phyloP scores from a whole-genome alignment of 192 early-diverging fungal genomes.

The Gaertneriomyces semiglobifer region DNA sequence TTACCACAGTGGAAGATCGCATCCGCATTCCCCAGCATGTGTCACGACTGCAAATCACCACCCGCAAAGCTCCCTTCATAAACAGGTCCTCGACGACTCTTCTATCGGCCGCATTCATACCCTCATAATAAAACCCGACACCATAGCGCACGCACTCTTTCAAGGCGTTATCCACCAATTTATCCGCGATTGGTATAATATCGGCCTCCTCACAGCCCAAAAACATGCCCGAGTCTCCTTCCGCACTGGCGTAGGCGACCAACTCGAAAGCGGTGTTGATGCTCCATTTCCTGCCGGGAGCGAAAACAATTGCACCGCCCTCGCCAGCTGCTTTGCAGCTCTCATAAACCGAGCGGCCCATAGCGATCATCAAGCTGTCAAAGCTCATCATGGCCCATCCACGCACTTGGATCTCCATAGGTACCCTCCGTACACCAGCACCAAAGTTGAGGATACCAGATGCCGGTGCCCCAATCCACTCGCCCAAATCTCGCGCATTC shows the following conservation, averaged over 20 bases:
- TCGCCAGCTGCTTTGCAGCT: conserved; percentile 64
- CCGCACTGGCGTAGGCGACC: conserved; percentile 73
- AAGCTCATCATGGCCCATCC: conserved; percentile 89
- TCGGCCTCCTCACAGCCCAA: conserved; percentile 64
- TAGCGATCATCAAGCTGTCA: conserved; percentile 92
- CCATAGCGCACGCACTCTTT: conserved; percentile 70
- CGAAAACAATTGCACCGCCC: conserved; percentile 80
- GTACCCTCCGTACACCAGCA: conserved; percentile 87
- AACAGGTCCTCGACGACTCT: conserved; percentile 72
- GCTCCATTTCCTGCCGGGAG: conserved; percentile 84
- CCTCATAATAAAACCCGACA: conserved; percentile 91
- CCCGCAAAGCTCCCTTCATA: conserved; percentile 72
- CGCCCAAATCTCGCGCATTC: conserved; percentile 96
- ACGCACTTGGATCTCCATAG: conserved; percentile 93
- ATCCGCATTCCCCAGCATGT: conserved; percentile 90
- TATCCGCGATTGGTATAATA: conserved; percentile 56
- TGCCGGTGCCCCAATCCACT: conserved; percentile 86
- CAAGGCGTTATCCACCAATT: conserved; percentile 72
- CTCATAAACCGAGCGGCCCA: conserved; percentile 80
- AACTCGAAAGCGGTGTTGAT: conserved; percentile 83
- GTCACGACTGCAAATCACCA: conserved; percentile 85
- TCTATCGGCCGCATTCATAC: conserved; percentile 70
- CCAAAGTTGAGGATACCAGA: conserved; percentile 91
- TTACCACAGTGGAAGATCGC: conserved; percentile 76
- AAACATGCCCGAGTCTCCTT: conserved; percentile 72